Percentiles rank a stretch among this genome's conserved stretches.
These are phyloP conservation scores for Platanus orientalis DNA, from an alignment of 164 flowering plant species.

Conservation along the genomic window DNA sequence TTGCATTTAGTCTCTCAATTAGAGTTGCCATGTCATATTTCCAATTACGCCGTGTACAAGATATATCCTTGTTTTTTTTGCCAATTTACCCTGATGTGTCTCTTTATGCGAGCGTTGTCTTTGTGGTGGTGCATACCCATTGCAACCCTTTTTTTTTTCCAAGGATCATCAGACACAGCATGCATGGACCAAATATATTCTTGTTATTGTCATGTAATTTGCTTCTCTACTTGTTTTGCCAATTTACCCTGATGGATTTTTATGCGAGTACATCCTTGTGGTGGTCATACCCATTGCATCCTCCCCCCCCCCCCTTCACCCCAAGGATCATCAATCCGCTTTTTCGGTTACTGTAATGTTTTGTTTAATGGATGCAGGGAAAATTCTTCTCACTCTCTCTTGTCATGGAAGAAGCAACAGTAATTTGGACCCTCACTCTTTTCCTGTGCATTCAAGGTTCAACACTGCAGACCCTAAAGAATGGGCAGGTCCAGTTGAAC, in stretches of 20 bases:
- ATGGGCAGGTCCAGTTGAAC: conserved; percentile 13
- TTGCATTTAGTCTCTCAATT: too few species aligned
- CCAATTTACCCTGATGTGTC: too few species aligned
- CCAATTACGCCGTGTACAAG: too few species aligned
- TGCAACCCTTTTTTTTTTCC: too few species aligned
- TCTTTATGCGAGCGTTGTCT: too few species aligned
- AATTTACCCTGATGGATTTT: neutral
- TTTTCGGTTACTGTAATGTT: too few species aligned
- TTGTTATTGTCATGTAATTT: neutral
- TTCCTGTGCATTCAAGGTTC: conserved; percentile 14
- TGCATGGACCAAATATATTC: neutral
- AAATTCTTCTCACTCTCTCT: conserved; percentile 58
- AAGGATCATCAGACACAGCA: too few species aligned
- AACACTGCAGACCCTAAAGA: conserved; percentile 20
- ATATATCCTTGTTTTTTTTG: too few species aligned
- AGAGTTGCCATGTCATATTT: too few species aligned
- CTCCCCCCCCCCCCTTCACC: too few species aligned
- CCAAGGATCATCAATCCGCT: too few species aligned
- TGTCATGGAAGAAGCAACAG: conserved; percentile 46
- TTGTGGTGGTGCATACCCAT: too few species aligned
- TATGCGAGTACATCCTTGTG: neutral
- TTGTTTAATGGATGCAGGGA: conserved; percentile 39
- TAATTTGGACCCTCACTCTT: conserved; percentile 3
- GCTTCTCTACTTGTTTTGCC: neutral
- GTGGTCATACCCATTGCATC: neutral